phyloP scores from a whole-genome alignment of 2,329 filamentous ascomycete genomes.

The Penicillium freii region DNA sequence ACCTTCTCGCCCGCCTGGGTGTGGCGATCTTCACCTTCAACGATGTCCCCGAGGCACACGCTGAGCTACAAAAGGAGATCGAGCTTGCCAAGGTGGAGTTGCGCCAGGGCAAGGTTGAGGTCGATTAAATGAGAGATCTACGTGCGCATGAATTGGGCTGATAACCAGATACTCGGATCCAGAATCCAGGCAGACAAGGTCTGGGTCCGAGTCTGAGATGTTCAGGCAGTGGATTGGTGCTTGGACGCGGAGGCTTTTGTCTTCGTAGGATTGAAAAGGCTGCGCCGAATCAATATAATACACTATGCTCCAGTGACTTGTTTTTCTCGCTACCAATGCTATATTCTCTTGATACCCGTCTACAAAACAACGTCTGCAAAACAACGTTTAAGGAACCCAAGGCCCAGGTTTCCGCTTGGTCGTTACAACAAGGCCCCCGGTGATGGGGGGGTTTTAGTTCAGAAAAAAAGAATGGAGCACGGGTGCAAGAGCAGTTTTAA shows the following conservation, averaged over 20 bases:
- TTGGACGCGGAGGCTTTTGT: background rate
- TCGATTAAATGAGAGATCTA: slow-evolving; percentile 34
- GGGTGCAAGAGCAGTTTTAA: background rate
- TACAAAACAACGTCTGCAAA: background rate
- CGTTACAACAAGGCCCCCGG: background rate
- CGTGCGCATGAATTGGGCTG: background rate
- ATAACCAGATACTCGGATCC: background rate
- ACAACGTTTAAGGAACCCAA: background rate
- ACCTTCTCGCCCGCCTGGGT: slow-evolving; percentile 87
- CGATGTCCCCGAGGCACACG: slow-evolving; percentile 86
- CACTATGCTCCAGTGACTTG: slow-evolving; percentile 9
- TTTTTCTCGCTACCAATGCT: slow-evolving; percentile 16
- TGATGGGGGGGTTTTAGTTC: background rate
- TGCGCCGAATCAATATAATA: slow-evolving; percentile 11
- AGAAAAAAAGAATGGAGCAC: background rate
- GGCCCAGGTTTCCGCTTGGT: background rate
- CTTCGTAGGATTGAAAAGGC: background rate
- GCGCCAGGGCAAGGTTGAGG: slow-evolving; percentile 43
- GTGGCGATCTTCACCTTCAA: slow-evolving; percentile 95
- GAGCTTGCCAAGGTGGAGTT: slow-evolving; percentile 45
- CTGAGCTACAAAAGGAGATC: slow-evolving; percentile 85
- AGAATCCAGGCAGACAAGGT: background rate
- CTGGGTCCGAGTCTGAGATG: background rate
- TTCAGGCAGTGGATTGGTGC: background rate
- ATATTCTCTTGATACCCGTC: slow-evolving; percentile 22